phyloP scores from a whole-genome alignment of 257 asterid genomes.

The Knoxia roxburghii region DNA sequence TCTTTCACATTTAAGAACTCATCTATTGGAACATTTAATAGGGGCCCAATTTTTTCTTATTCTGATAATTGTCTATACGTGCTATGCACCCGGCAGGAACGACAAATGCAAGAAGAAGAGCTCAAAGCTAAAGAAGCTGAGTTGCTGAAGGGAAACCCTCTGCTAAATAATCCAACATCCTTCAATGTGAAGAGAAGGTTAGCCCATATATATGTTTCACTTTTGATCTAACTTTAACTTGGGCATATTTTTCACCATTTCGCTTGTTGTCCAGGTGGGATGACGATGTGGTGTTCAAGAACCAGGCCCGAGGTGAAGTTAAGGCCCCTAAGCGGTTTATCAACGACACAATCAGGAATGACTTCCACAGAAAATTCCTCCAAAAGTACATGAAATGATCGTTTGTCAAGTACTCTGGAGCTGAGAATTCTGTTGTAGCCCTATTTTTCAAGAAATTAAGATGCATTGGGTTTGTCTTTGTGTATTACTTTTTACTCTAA shows the following conservation, averaged over 20 bases:
- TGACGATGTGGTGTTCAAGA: slow-evolving; percentile 96
- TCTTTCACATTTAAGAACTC: neutral
- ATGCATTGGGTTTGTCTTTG: neutral
- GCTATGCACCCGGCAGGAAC: slow-evolving; percentile 45
- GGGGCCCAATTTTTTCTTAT: neutral
- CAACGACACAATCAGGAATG: slow-evolving; percentile 87
- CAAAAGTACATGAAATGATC: slow-evolving; percentile 22
- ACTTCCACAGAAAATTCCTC: slow-evolving; percentile 50
- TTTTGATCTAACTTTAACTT: neutral
- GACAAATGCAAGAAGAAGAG: slow-evolving; percentile 62
- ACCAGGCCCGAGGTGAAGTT: slow-evolving; percentile 86
- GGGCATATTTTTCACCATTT: neutral
- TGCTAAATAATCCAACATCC: slow-evolving; percentile 61
- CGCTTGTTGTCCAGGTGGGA: slow-evolving; percentile 62
- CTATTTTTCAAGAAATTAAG: neutral
- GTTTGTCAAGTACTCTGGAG: neutral
- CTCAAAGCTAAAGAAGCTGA: slow-evolving; percentile 83
- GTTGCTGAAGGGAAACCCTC: slow-evolving; percentile 77
- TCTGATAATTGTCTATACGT: neutral
- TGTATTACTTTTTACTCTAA: neutral
- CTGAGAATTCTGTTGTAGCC: neutral
- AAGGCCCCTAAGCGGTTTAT: slow-evolving; percentile 74
- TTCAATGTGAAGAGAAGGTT: slow-evolving; percentile 84
- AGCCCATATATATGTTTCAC: neutral
- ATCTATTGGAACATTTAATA: neutral